Conservation (phyloP, 305 asterid genomes). For the Solanum hybrid region DNA sequence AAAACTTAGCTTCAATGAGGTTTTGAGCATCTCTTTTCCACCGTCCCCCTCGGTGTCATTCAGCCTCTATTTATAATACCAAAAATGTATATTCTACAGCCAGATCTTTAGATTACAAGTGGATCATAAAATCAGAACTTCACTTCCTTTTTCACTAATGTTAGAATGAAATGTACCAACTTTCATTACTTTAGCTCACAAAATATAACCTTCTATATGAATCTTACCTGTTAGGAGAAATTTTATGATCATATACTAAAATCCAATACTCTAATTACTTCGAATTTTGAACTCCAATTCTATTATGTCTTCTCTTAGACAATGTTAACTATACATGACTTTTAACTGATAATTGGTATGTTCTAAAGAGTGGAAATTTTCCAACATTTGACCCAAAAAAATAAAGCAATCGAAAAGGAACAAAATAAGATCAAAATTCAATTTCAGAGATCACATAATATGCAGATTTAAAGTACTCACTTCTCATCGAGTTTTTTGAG, state of each 20-base stretch:
- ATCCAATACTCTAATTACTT: background rate
- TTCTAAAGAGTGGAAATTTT: background rate
- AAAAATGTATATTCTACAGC: background rate
- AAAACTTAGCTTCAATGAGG: background rate
- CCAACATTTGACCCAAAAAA: background rate
- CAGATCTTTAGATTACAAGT: background rate
- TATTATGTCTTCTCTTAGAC: background rate
- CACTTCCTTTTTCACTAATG: background rate
- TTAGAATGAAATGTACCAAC: background rate
- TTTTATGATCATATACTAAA: background rate
- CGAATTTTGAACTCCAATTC: background rate
- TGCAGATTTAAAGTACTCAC: conserved; percentile 23
- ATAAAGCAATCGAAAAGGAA: background rate
- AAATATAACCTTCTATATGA: background rate
- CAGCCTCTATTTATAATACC: background rate
- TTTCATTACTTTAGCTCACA: background rate
- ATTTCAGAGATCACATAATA: background rate
- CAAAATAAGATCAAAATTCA: background rate
- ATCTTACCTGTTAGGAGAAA: background rate
- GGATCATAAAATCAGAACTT: background rate
- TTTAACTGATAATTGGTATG: background rate
- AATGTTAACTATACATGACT: background rate
- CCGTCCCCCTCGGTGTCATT: background rate
- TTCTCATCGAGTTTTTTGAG: conserved; percentile 65
- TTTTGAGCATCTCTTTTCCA: background rate